These are phyloP conservation scores for Eucalyptus erythrocorys DNA, from an alignment of 345 rosid genomes.

Conservation along the genomic window DNA sequence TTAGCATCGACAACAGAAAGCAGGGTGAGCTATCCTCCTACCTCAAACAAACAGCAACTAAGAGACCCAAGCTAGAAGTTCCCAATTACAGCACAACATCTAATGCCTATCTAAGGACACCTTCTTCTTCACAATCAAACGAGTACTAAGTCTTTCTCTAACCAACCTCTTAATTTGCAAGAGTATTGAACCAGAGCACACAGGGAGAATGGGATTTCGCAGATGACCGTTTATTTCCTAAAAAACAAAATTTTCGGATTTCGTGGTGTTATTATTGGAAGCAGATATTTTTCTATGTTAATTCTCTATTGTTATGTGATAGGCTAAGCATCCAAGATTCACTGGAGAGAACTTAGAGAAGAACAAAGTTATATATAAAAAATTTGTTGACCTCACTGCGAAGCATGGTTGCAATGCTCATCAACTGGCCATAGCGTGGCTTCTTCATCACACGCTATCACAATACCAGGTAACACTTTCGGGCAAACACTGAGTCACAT, in stretches of 20 bases:
- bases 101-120: neutral
- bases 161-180: neutral
- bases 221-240: neutral
- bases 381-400: conserved; percentile 13
- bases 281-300: neutral
- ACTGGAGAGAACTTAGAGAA: conserved; percentile 3
- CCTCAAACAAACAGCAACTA: neutral
- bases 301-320: neutral
- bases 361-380: conserved; percentile 19
- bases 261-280: neutral
- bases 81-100: neutral
- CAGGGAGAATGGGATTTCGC: neutral
- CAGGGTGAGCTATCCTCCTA: neutral
- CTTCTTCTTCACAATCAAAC: neutral
- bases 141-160: neutral
- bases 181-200: neutral
- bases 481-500: neutral
- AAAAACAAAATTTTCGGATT: neutral
- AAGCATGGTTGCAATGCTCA: conserved; percentile 22
- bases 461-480: conserved; percentile 17
- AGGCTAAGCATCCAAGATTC: conserved; percentile 22
- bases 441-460: conserved; percentile 33
- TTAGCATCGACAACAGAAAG: neutral
- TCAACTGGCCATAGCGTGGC: conserved; percentile 38
- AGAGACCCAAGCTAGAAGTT: neutral